Evolutionary conservation across 2,329 filamentous ascomycete species (phyloP), one percentile per base, ranked within the genome.

Genomic region (Fusarium cicatricum): DNA sequence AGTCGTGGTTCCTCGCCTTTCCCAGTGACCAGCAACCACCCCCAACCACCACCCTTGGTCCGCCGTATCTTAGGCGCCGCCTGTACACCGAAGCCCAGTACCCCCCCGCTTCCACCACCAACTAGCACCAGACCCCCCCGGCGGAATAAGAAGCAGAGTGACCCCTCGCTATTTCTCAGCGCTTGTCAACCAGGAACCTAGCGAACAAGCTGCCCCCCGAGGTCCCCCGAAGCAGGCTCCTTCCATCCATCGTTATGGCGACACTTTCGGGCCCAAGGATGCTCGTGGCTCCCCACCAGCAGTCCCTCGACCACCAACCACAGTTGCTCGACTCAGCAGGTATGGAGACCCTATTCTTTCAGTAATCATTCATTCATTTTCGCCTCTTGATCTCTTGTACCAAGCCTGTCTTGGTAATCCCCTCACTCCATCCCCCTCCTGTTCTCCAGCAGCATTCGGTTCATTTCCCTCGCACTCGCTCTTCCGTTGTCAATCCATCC

Each of bases 1-100:
- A 55, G 41, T 60, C 40, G 58, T 66, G 63, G 65, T 68, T 52
- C 47, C 58, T 68, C 54, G 65, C 60, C 54, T 45, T 41, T 65
- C 42, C 31, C 47, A 64, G 65, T 67, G 64, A 67, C 65, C 55
- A 54, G 52, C 53, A 46, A n/a, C 55, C 52, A 37, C 46, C 46
- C 50, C 64, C 62, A 62, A 55, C 32, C 42, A 31, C 34, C 43
- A 46, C 37, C 52, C 45, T 23, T 14, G 8, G 21, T 37, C 40
- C 33, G 38, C 56, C 55, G 65, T 68, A 68, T 55, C 44, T 41
- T 51, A 42, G 58, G 52, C 55, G 42, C 49, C 62, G 40, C 52
- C 55, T 62, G 56, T 68, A 68, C 65, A 55, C 58, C 52, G 42
- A 65, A 53, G 41, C 58, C 29, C 65, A 52, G 64, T 67, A 68